Evolutionary conservation across 2,329 filamentous ascomycete species (phyloP).

Genomic region (Dactylonectria macrodidyma): DNA sequence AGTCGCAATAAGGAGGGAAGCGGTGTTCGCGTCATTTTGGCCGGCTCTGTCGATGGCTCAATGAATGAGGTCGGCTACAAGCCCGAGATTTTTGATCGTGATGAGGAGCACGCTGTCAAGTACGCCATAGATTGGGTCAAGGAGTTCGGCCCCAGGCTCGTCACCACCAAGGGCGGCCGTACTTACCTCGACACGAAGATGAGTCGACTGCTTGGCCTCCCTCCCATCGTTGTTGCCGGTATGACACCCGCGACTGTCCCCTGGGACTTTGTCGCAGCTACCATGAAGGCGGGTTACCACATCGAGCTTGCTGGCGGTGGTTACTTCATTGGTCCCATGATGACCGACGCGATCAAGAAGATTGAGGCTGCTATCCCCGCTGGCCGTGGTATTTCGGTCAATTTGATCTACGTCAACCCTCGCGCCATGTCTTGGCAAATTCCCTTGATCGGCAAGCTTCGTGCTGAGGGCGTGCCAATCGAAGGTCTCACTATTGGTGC

Average conservation of each 20-base stretch:
- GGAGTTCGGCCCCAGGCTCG: constrained; percentile 92
- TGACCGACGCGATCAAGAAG: constrained; percentile 87
- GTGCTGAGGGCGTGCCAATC: constrained; percentile 89
- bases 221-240: constrained; percentile 90
- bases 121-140: constrained; percentile 98
- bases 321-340: constrained; percentile 86
- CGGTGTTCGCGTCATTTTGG: constrained; percentile 95
- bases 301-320: constrained; percentile 92
- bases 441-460: constrained; percentile 83
- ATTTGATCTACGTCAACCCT: constrained; percentile 93
- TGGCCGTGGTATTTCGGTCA: constrained; percentile 89
- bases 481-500: constrained; percentile 94
- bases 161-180: constrained; percentile 89
- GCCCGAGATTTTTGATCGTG: constrained; percentile 95
- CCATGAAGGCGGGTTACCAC: constrained; percentile 96
- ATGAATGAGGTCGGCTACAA: constrained; percentile 96
- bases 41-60: constrained; percentile 92
- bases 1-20: constrained; percentile 99
- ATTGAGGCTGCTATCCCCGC: constrained; percentile 88
- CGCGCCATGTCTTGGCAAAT: constrained; percentile 95
- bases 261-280: constrained; percentile 92
- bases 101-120: constrained; percentile 94
- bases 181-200: constrained; percentile 98
- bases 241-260: constrained; percentile 94
- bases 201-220: constrained; percentile 87